Conservation (phyloP, 2,329 filamentous ascomycete genomes). For the Allantophomopsis lycopodina region DNA sequence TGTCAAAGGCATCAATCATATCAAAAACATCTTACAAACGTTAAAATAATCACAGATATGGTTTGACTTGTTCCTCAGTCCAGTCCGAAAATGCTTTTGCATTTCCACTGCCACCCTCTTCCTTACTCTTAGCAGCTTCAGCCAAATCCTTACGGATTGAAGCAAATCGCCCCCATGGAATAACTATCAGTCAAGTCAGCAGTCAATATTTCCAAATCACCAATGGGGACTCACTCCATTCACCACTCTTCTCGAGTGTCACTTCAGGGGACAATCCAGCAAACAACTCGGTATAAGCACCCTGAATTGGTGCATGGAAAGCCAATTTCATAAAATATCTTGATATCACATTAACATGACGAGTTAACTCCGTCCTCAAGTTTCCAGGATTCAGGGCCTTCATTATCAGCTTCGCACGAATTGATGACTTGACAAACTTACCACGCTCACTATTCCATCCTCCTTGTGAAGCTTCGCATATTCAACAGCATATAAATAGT, state of each 20-base stretch:
- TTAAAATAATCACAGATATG: slow-evolving; percentile 9
- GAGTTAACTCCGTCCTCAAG: slow-evolving; percentile 10
- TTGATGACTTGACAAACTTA: neutral
- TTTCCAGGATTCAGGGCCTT: slow-evolving; percentile 17
- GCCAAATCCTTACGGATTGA: slow-evolving; percentile 20
- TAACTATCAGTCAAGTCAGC: slow-evolving; percentile 14
- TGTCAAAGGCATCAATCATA: too few relatives aligned
- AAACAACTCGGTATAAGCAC: slow-evolving; percentile 17
- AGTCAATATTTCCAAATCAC: neutral
- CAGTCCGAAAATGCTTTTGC: slow-evolving; percentile 28
- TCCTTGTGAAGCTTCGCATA: slow-evolving; percentile 9
- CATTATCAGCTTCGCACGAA: too few relatives aligned
- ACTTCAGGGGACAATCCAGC: slow-evolving; percentile 14
- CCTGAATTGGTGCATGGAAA: slow-evolving; percentile 10
- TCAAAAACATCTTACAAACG: too few relatives aligned
- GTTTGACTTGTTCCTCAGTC: slow-evolving; percentile 24
- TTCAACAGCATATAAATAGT: slow-evolving; percentile 11
- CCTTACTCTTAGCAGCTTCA: slow-evolving; percentile 15
- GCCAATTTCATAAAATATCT: slow-evolving; percentile 3
- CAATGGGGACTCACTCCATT: slow-evolving; percentile 10
- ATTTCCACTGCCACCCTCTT: slow-evolving; percentile 23
- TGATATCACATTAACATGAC: slow-evolving; percentile 1
- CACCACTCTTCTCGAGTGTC: slow-evolving; percentile 11
- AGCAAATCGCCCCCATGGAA: slow-evolving; percentile 30
- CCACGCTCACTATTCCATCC: slow-evolving; percentile 13